A percentile compares a stretch with the other conserved stretches of the same genome.
phyloP scores from a whole-genome alignment of 169 alveolate genomes.

The Plasmodium ovale region DNA sequence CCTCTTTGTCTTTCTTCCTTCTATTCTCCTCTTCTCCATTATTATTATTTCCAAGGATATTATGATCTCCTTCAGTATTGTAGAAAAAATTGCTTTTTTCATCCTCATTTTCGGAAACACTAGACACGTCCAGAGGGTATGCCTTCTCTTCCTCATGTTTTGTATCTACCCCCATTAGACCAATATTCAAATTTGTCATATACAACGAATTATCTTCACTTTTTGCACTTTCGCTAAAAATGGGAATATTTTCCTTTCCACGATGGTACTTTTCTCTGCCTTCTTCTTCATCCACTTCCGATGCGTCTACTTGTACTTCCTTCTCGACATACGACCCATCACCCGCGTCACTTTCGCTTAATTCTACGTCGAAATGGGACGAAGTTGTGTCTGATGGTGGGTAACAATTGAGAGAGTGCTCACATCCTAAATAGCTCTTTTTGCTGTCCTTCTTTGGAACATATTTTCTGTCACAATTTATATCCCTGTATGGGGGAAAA shows the following conservation, averaged over 20 bases:
- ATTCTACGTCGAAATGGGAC: conserved; percentile 2
- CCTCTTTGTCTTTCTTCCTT: not conserved
- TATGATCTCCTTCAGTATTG: not conserved
- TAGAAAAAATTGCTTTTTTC: not conserved
- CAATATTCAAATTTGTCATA: no score
- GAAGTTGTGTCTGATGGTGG: not conserved
- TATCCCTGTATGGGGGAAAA: not conserved
- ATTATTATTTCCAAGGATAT: not conserved
- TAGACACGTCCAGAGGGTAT: no score
- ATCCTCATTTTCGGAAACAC: not conserved
- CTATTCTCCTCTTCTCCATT: not conserved
- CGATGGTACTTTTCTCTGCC: not conserved
- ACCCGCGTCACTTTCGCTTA: not conserved
- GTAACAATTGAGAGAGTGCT: not conserved
- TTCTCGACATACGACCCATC: not conserved
- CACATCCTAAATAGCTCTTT: not conserved
- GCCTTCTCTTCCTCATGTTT: no score
- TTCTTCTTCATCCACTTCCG: not conserved
- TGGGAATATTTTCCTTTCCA: not conserved
- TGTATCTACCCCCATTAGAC: no score
- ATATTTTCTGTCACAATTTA: not conserved
- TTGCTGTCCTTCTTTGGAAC: not conserved
- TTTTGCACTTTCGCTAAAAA: not conserved
- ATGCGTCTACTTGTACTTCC: not conserved
- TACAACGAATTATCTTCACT: not conserved